Conservation (phyloP, 1,139 yeast species). For the Nadsonia starkeyi-henricii region DNA sequence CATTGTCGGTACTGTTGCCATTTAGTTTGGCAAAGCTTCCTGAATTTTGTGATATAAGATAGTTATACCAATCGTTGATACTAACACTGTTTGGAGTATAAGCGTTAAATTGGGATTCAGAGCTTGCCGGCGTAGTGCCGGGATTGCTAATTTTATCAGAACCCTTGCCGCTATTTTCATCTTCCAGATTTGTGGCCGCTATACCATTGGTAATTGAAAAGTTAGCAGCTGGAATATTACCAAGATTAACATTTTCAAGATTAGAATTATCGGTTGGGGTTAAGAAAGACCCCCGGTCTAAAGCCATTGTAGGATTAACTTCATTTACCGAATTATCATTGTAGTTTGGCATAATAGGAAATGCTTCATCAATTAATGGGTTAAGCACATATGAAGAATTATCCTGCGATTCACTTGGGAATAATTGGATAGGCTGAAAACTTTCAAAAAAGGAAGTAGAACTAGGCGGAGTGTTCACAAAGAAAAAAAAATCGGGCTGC, state of each 20-base stretch:
- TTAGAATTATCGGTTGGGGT: slow-evolving; percentile 8
- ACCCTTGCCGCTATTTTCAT: too few relatives aligned
- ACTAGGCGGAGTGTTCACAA: slow-evolving; percentile 22
- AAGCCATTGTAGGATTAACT: too few relatives aligned
- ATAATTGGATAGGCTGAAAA: slow-evolving; percentile 27
- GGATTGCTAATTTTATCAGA: too few relatives aligned
- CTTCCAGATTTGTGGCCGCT: too few relatives aligned
- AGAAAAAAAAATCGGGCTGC: slow-evolving; percentile 23
- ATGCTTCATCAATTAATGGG: background rate
- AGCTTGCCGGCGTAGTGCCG: too few relatives aligned
- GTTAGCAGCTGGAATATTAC: background rate
- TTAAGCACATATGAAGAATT: slow-evolving; percentile 2
- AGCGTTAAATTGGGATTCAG: slow-evolving; percentile 5
- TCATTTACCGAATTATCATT: background rate
- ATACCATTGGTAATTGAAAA: too few relatives aligned
- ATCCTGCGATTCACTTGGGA: slow-evolving; percentile 20
- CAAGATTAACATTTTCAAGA: slow-evolving; percentile 5
- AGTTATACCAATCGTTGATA: slow-evolving; percentile 28
- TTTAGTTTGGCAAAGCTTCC: background rate
- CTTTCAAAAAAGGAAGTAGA: slow-evolving; percentile 17
- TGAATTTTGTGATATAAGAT: slow-evolving; percentile 14
- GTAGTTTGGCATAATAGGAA: slow-evolving; percentile 4
- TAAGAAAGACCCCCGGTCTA: too few relatives aligned
- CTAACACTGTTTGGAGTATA: slow-evolving; percentile 22
- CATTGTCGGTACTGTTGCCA: background rate